Conservation (phyloP, 768 basidiomycete species). For the Obba rivulosa region DNA sequence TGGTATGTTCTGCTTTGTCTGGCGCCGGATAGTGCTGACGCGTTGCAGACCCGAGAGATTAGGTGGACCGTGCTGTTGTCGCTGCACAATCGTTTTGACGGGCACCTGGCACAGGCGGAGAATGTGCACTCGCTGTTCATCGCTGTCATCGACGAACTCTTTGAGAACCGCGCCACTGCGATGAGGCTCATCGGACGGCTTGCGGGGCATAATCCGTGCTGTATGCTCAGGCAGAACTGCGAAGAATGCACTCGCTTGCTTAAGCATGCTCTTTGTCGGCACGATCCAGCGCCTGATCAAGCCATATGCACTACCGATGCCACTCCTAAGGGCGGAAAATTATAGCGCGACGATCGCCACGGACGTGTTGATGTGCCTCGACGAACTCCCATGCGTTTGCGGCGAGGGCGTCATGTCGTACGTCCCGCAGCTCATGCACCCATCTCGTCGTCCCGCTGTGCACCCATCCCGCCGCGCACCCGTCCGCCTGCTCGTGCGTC, state of each 20-base stretch:
- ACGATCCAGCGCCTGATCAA: slow-evolving; percentile 73
- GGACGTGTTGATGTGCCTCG: slow-evolving; percentile 89
- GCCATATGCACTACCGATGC: too few relatives aligned
- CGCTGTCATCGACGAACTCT: slow-evolving; percentile 94
- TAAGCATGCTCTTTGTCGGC: slow-evolving; percentile 80
- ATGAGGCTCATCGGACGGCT: slow-evolving; percentile 89
- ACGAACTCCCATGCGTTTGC: slow-evolving; percentile 88
- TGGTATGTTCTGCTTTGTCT: slow-evolving; percentile 39
- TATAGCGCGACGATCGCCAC: slow-evolving; percentile 85
- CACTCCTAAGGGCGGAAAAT: slow-evolving; percentile 70
- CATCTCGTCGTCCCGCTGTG: too few relatives aligned
- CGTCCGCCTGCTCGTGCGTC: too few relatives aligned
- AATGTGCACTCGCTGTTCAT: slow-evolving; percentile 97
- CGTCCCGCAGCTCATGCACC: slow-evolving; percentile 85
- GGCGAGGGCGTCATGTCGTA: slow-evolving; percentile 86
- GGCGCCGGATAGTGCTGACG: slow-evolving; percentile 7
- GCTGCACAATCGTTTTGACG: slow-evolving; percentile 91
- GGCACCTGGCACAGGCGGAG: slow-evolving; percentile 95
- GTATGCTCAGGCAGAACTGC: slow-evolving; percentile 56
- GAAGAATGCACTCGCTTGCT: slow-evolving; percentile 92
- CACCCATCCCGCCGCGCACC: too few relatives aligned
- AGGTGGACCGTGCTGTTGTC: slow-evolving; percentile 81
- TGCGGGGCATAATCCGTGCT: slow-evolving; percentile 79
- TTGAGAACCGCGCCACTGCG: slow-evolving; percentile 89
- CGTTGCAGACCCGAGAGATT: slow-evolving; percentile 63